Evolutionary conservation across 2,329 filamentous ascomycete genomes (phyloP).

Genomic region (Akanthomyces lecanii): DNA sequence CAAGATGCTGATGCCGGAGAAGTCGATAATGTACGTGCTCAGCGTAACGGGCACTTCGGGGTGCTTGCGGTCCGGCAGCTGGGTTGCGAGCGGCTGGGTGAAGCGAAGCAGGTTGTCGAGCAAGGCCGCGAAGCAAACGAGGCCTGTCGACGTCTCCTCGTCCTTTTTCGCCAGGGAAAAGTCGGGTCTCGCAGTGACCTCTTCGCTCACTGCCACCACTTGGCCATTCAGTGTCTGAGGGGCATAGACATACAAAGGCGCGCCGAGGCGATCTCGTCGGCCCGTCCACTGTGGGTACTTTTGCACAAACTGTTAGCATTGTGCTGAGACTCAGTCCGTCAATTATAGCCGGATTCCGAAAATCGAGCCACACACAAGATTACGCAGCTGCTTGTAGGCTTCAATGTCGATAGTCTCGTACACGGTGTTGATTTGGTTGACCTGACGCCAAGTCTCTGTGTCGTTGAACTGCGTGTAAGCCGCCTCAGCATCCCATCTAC

Average conservation of each 20-base stretch:
- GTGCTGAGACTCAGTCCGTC: neutral
- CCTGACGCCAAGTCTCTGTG: constrained; percentile 80
- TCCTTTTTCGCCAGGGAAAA: constrained; percentile 59
- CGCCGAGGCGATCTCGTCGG: neutral
- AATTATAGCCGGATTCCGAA: neutral
- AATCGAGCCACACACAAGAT: constrained; percentile 55
- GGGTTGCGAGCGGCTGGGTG: constrained; percentile 76
- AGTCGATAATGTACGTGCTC: constrained; percentile 92
- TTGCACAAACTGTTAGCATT: neutral
- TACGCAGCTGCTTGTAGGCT: constrained; percentile 74
- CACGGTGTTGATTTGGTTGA: constrained; percentile 71
- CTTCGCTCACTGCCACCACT: constrained; percentile 74
- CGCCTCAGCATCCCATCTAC: constrained; percentile 73
- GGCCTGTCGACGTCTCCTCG: constrained; percentile 65
- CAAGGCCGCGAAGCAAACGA: constrained; percentile 81
- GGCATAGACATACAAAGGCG: neutral
- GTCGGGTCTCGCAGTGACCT: constrained; percentile 51
- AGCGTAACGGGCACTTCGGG: constrained; percentile 83
- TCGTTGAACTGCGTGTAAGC: constrained; percentile 81
- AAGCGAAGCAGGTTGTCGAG: constrained; percentile 92
- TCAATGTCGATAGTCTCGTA: constrained; percentile 84
- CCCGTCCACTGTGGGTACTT: neutral
- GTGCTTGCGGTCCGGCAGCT: constrained; percentile 65
- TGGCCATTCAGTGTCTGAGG: constrained; percentile 62
- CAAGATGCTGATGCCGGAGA: constrained; percentile 80